These are phyloP conservation scores for Rhododendron henanense DNA, from an alignment of 148 eudicot species.

Conservation along the genomic window DNA sequence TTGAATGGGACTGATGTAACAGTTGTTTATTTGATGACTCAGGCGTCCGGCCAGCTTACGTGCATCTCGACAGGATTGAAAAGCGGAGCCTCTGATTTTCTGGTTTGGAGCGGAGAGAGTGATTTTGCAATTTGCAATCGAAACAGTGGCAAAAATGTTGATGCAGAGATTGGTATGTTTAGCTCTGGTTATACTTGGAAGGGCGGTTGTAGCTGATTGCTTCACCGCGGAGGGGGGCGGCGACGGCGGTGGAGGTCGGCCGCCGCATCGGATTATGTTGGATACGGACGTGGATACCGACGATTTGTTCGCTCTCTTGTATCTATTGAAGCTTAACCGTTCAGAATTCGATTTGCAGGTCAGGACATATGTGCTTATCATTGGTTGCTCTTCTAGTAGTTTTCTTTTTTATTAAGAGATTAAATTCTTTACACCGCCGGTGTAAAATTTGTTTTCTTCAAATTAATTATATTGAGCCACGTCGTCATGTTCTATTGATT, in stretches of 20 bases:
- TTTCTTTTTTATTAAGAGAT: too few relatives aligned
- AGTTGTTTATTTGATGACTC: background rate
- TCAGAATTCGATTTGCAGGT: conserved; percentile 60
- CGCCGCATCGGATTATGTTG: conserved; percentile 39
- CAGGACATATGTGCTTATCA: background rate
- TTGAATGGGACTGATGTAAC: background rate
- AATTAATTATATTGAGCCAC: too few relatives aligned
- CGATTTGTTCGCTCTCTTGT: conserved; percentile 51
- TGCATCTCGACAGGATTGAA: background rate
- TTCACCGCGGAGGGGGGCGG: background rate
- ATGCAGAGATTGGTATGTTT: conserved; percentile 4
- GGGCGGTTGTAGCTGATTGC: background rate
- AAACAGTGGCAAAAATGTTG: conserved; percentile 7
- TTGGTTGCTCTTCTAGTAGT: background rate
- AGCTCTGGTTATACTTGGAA: background rate
- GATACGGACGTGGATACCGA: conserved; percentile 60
- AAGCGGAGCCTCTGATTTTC: background rate
- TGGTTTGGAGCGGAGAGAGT: background rate
- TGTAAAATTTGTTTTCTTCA: too few relatives aligned
- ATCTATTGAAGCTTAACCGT: conserved; percentile 51
- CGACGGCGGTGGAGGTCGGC: background rate
- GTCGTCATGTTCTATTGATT: too few relatives aligned
- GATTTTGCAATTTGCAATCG: background rate
- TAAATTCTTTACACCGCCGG: too few relatives aligned
- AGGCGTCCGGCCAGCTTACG: background rate